phyloP scores from a whole-genome alignment of 371 early-diverging fungal species.

The Mortierella sp. region DNA sequence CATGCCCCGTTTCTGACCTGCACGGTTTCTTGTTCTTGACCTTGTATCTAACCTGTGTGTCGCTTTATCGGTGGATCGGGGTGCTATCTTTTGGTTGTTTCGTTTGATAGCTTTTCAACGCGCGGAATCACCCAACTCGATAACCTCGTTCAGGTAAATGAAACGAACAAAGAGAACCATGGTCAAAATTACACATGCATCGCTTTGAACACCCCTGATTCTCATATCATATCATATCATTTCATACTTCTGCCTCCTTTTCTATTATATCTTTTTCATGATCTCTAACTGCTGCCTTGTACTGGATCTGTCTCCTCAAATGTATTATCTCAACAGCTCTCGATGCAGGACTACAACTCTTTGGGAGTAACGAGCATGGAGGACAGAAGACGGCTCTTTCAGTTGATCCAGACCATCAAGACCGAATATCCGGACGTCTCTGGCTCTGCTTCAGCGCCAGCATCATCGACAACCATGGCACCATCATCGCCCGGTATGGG shows the following conservation, averaged over 20 bases:
- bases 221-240: slow-evolving; percentile 1
- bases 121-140: slow-evolving; percentile 72
- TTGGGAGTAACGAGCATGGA: slow-evolving; percentile 84
- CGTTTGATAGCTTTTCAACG: slow-evolving; percentile 61
- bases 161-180: not conserved
- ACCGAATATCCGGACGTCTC: slow-evolving; percentile 31
- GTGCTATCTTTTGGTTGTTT: not conserved
- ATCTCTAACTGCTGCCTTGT: slow-evolving; percentile 10
- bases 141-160: slow-evolving; percentile 64
- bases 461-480: slow-evolving; percentile 23
- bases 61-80: not conserved
- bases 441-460: slow-evolving; percentile 15
- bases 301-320: not conserved
- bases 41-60: not conserved
- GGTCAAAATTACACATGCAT: not conserved
- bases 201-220: not conserved
- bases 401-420: slow-evolving; percentile 72
- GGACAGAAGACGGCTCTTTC: slow-evolving; percentile 83
- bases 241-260: not conserved
- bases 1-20: not conserved
- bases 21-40: not conserved
- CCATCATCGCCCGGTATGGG: slow-evolving; percentile 24
- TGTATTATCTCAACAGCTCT: slow-evolving; percentile 63
- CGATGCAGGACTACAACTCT: slow-evolving; percentile 86
- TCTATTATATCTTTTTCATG: not conserved